These are phyloP conservation scores for Nicotiana rustica DNA, from an alignment of 305 asterid genomes.

Conservation along the genomic window DNA sequence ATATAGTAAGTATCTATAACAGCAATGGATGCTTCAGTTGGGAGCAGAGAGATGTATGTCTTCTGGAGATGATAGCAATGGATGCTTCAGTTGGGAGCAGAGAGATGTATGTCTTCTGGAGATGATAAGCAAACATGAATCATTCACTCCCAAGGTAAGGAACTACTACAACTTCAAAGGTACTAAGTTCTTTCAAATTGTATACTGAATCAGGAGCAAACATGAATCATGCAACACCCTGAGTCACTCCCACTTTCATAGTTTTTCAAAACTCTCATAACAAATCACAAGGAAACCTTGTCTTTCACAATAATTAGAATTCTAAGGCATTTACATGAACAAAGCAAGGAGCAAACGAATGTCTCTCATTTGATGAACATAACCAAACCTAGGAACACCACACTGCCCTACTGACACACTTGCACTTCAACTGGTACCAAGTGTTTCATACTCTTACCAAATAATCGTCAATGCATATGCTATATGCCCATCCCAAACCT, in stretches of 20 bases:
- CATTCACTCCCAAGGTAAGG: background rate
- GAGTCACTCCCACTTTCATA: background rate
- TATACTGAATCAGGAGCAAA: background rate
- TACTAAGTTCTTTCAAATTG: conserved; percentile 19
- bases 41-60: background rate
- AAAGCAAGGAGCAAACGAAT: background rate
- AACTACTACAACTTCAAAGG: background rate
- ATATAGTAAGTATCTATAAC: background rate
- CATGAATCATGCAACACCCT: background rate
- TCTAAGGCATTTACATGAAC: background rate
- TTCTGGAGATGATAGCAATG: background rate
- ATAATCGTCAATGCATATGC: too few relatives aligned
- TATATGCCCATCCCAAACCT: too few relatives aligned
- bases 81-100: background rate
- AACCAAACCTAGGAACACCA: background rate
- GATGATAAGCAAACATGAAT: background rate
- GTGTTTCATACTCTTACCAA: too few relatives aligned
- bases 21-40: background rate
- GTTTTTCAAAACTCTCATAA: background rate
- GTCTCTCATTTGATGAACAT: too few relatives aligned
- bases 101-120: background rate
- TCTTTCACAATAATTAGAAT: background rate
- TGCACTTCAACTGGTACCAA: too few relatives aligned
- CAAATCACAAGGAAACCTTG: background rate
- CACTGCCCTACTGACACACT: background rate